Evolutionary conservation across 2,329 filamentous ascomycete genomes (phyloP), one percentile per base, ranked within the genome.

Genomic region (Chaetomium strumarium): DNA sequence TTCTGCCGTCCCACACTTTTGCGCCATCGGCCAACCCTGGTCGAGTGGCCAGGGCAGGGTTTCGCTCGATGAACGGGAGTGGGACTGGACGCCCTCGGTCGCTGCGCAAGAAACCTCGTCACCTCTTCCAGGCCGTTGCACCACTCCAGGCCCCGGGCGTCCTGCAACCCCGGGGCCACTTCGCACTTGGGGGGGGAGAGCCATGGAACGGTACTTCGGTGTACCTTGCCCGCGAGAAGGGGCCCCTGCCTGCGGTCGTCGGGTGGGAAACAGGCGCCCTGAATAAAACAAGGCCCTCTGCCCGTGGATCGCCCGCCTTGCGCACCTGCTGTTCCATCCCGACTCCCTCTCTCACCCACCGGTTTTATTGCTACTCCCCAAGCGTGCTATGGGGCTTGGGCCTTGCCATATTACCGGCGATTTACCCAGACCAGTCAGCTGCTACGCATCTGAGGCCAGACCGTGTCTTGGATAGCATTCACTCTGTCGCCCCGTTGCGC

Each of bases 381-480:
- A 62, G 59, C 58, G 59, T 66, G 60, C 57, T 64, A 67, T 67
- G 62, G 62, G 61, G 62, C 64, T 60, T 60, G 59, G 63, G 59
- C 58, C 66, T 67, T 66, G 67, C 65, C 68, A 71, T 72, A 72
- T 72, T 69, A 68, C 69, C 55, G 60, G 55, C 64, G 58, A 69
- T 72, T 71, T 68, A 69, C 63, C 69, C 71, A 70, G 63, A 64
- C 68, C 68, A 70, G 64, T 68, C 64, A 68, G 62, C 63, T 51
- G 49, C 49, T 59, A 49, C 47, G 56, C 57, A 51, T 61, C 61
- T 56, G 58, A 48, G 57, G 53, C 55, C 55, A 56, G 62, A 62
- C 60, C 61, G 63, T 64, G 62, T 63, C 51, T 58, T 64, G 64
- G 57, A 64, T 60, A 55, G 46, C 47, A 49, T 46, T 51, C 49